phyloP scores from a whole-genome alignment of 2,329 filamentous ascomycete genomes.

The Diaporthe australafricana region DNA sequence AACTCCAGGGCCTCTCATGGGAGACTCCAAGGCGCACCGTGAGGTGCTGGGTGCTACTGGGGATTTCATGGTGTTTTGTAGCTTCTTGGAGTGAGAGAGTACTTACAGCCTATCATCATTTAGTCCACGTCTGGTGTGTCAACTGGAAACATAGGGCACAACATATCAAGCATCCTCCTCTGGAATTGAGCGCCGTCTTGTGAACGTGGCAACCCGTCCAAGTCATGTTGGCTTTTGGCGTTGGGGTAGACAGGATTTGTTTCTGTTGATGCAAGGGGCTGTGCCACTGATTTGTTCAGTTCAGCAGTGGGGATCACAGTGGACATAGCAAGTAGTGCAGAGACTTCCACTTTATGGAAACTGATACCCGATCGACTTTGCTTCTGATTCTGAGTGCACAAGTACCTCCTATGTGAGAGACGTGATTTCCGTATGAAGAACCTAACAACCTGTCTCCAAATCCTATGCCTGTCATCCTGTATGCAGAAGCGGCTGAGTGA shows the following conservation, averaged over 20 bases:
- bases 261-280: not conserved
- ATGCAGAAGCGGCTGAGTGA: not conserved
- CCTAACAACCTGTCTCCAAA: no score
- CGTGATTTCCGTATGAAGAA: not conserved
- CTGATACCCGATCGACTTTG: conserved; percentile 22
- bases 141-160: not conserved
- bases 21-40: not conserved
- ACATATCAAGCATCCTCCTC: not conserved
- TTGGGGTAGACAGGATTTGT: not conserved
- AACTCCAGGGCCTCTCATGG: not conserved
- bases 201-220: no score
- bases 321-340: not conserved
- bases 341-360: conserved; percentile 1
- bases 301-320: not conserved
- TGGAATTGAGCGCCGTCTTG: not conserved
- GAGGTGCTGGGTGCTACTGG: not conserved
- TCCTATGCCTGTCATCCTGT: conserved; percentile 3
- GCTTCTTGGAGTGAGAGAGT: not conserved
- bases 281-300: not conserved
- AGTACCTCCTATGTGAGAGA: no score
- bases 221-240: not conserved
- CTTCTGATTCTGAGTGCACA: not conserved
- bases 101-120: not conserved
- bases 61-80: not conserved
- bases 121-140: not conserved